Evolutionary conservation across 2,329 filamentous ascomycete genomes (phyloP), one percentile per base, ranked within the genome.

Genomic region (Fusarium tanahbumbuense): DNA sequence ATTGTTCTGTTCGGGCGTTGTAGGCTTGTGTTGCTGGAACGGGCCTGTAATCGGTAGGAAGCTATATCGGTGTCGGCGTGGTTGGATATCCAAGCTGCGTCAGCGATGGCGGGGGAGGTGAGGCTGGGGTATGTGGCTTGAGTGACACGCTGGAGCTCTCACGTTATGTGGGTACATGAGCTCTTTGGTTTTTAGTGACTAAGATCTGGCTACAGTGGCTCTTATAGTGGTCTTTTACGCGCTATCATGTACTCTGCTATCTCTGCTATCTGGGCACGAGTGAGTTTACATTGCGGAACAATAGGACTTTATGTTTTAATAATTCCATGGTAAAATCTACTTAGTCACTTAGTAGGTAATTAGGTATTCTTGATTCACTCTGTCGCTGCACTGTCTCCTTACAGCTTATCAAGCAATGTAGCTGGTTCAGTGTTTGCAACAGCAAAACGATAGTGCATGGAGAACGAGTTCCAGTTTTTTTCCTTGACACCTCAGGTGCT

Each of bases 61-160:
- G 68, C 59, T 70, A 50, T 61, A 49, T 68, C 58, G 58, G 67
- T 65, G 59, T 71, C 46, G 54, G 58, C 45, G 64, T 67, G 60
- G 61, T 50, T 62, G 56, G 59, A 72, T 20, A 41, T 60, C 56
- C 48, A 59, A 68, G 75, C 75, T 78, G 77, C 76, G 77, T 78
- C 76, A 78, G 76, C 71, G 68, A 72, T 73, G 72, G 77, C 64
- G 76, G 76, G 77, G 72, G 66, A 63, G 73, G 52, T 66, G 74
- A 76, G 74, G 74, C 74, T 76, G 69, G 65, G 60, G 60, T 37
- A 62, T 48, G 65, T 75, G 67, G 67, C 57, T 66, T 70, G 58
- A 56, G 34, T n/a, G 34, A 37, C 18, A 60, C 40, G 47, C 28
- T 37, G 37, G 37, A 22, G 20, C 47, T 46, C 4, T 5, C 9